Conservation (phyloP, 352 stramenopile genomes). For the Globisporangium sylvaticum region DNA sequence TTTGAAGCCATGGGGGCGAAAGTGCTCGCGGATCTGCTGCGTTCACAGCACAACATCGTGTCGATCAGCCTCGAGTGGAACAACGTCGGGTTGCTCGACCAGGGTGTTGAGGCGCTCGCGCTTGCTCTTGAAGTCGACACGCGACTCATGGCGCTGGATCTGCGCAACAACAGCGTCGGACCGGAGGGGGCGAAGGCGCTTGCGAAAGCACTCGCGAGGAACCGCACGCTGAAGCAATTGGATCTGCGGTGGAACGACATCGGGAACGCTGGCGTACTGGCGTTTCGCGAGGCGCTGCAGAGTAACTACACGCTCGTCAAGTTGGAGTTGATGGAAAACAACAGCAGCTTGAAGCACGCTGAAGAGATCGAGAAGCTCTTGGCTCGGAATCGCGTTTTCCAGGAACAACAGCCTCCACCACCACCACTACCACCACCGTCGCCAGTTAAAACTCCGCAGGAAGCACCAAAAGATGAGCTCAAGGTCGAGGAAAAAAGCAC, state of each 20-base stretch:
- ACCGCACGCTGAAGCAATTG: slow-evolving; percentile 63
- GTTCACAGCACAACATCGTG: slow-evolving; percentile 45
- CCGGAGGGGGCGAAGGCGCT: slow-evolving; percentile 65
- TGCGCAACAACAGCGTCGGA: slow-evolving; percentile 85
- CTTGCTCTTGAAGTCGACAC: slow-evolving; percentile 59
- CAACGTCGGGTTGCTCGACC: slow-evolving; percentile 72
- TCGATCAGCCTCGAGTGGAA: slow-evolving; percentile 82
- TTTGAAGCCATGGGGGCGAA: slow-evolving; percentile 59
- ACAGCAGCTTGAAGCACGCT: slow-evolving; percentile 62
- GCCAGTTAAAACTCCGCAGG: neutral
- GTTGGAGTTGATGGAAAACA: slow-evolving; percentile 74
- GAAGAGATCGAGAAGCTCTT: slow-evolving; percentile 64
- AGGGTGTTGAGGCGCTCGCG: slow-evolving; percentile 63
- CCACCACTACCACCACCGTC: neutral
- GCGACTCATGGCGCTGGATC: slow-evolving; percentile 57
- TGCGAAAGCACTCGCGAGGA: slow-evolving; percentile 47
- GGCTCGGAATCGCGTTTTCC: slow-evolving; percentile 52
- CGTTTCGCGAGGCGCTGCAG: slow-evolving; percentile 71
- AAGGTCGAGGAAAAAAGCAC: slow-evolving; percentile 6
- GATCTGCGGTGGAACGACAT: slow-evolving; percentile 85
- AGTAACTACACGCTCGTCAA: slow-evolving; percentile 57
- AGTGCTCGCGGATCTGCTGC: slow-evolving; percentile 48
- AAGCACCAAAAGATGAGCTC: neutral
- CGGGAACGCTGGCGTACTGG: slow-evolving; percentile 61
- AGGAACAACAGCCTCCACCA: slow-evolving; percentile 14